Evolutionary conservation across 1,139 yeast species (phyloP).

Genomic region (Nakaseomyces uthaithaninus): DNA sequence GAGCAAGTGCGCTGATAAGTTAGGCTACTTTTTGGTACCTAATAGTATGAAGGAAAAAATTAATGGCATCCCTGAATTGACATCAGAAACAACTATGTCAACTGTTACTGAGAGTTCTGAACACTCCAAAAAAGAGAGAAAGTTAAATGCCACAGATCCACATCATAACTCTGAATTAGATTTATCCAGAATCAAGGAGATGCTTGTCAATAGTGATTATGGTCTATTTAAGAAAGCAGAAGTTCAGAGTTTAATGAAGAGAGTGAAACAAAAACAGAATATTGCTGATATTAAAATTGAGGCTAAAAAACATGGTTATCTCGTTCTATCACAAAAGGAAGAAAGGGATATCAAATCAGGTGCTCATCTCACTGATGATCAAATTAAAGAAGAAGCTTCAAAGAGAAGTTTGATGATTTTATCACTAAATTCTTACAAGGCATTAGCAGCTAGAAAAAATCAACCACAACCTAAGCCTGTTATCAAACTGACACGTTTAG

Average conservation of each 20-base stretch:
- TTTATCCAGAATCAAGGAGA: not conserved
- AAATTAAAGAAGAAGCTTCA: conserved; percentile 1
- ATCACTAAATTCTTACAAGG: conserved; percentile 1
- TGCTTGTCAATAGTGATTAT: not conserved
- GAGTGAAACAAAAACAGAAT: not conserved
- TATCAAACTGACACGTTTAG: conserved; percentile 1
- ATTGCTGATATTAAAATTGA: not conserved
- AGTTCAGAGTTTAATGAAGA: not conserved
- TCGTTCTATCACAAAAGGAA: conserved; percentile 10
- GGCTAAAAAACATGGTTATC: conserved; percentile 4
- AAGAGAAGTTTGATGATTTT: conserved; percentile 1
- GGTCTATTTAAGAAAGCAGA: not conserved
- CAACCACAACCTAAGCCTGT: not conserved
- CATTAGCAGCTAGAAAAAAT: conserved; percentile 2
- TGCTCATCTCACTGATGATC: not conserved
- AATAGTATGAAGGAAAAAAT: not conserved
- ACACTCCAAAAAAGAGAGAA: too few relatives aligned
- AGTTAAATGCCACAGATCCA: not conserved
- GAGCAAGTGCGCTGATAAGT: not conserved
- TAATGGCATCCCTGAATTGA: conserved; percentile 1
- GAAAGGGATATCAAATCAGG: conserved; percentile 7
- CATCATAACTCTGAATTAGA: not conserved
- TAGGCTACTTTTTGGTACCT: conserved; percentile 1
- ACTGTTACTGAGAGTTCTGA: not conserved
- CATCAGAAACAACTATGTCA: conserved; percentile 3